Conservation (phyloP, 192 early-diverging fungal species). For the Backusella morwellensis region DNA sequence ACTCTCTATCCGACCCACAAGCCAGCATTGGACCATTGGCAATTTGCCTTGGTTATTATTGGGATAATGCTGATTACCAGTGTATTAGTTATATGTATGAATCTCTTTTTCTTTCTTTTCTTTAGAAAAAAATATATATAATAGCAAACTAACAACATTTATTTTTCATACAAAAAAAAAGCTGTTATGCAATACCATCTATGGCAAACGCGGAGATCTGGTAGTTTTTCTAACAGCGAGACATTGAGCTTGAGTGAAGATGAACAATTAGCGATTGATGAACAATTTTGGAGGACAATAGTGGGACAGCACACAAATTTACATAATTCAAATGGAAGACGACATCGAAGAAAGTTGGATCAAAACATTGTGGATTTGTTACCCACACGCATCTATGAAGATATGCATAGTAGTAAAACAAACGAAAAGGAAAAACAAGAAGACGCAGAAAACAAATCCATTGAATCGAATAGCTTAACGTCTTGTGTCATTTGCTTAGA, state of each 20-base stretch:
- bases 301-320: not conserved
- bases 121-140: not conserved
- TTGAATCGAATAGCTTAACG: not conserved
- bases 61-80: slow-evolving; percentile 5
- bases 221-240: not conserved
- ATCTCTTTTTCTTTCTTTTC: not conserved
- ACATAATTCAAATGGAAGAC: not conserved
- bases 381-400: not conserved
- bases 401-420: not conserved
- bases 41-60: slow-evolving; percentile 21
- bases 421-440: not conserved
- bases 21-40: slow-evolving; percentile 12
- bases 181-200: slow-evolving; percentile 3
- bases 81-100: not conserved
- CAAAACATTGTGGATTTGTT: not conserved
- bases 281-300: not conserved
- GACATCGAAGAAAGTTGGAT: not conserved
- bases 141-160: not conserved
- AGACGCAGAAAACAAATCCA: not conserved
- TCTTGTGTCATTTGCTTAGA: not conserved
- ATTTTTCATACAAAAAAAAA: not conserved
- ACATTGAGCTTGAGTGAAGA: not conserved
- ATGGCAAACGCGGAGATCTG: not conserved
- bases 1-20: not conserved
- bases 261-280: not conserved